Evolutionary conservation across 1,139 yeast genomes (phyloP).

Genomic region (Suhomyces choctaworum): DNA sequence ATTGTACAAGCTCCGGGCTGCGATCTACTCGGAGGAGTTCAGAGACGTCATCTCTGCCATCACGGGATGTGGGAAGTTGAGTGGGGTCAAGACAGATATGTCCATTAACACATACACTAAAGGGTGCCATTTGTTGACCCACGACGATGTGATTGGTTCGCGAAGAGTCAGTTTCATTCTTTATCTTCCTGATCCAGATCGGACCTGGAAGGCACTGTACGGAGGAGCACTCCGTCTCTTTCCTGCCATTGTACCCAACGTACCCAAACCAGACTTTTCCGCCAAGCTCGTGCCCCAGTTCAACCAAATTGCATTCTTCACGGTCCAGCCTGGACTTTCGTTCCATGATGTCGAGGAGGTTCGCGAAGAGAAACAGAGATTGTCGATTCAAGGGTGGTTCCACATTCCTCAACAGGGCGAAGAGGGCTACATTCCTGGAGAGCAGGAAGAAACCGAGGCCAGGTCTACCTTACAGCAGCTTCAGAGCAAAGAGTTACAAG

Average conservation of each 20-base stretch:
- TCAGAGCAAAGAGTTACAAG: conserved; percentile 74
- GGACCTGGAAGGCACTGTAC: conserved; percentile 79
- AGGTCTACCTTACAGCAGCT: conserved; percentile 78
- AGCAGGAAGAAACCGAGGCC: conserved; percentile 73
- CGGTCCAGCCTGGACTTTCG: conserved; percentile 92
- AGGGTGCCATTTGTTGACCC: conserved; percentile 92
- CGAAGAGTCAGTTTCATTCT: conserved; percentile 90
- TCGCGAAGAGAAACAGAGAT: conserved; percentile 79
- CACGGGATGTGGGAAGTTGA: conserved; percentile 85
- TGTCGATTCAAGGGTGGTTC: conserved; percentile 98
- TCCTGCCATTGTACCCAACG: conserved; percentile 85
- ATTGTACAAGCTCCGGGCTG: conserved; percentile 74
- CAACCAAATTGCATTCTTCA: conserved; percentile 93
- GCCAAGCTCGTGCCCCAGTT: conserved; percentile 84
- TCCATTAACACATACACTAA: conserved; percentile 87
- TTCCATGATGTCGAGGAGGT: conserved; percentile 99
- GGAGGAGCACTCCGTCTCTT: conserved; percentile 92
- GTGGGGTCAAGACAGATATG: conserved; percentile 90
- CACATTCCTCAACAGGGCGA: conserved; percentile 96
- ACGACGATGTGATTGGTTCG: conserved; percentile 97
- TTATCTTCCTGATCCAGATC: conserved; percentile 90
- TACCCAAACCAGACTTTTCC: conserved; percentile 77
- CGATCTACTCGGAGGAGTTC: conserved; percentile 82
- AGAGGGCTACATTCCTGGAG: conserved; percentile 77
- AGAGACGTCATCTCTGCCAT: conserved; percentile 78